phyloP scores from a whole-genome alignment of 2,329 filamentous ascomycete species.

The Cephalotrichum gorgonifer region DNA sequence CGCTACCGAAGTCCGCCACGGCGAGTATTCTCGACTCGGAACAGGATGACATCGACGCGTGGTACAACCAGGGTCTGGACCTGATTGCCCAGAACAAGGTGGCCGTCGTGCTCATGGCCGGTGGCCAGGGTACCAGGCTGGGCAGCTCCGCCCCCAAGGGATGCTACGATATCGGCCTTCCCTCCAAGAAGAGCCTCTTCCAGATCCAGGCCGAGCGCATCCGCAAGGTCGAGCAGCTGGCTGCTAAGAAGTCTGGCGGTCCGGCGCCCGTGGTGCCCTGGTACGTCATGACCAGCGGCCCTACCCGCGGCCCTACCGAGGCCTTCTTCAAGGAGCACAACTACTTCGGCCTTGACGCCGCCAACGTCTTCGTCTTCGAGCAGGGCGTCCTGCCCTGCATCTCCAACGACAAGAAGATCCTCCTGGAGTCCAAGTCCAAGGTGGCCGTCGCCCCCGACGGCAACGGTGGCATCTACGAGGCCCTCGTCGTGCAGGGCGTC shows the following conservation, averaged over 20 bases:
- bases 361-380: constrained; percentile 89
- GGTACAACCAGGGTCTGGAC: constrained; percentile 76
- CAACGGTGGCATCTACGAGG: constrained; percentile 94
- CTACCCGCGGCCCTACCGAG: constrained; percentile 85
- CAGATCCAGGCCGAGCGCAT: constrained; percentile 97
- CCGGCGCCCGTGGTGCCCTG: constrained; percentile 60
- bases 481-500: constrained; percentile 69
- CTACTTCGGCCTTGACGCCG: constrained; percentile 80
- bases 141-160: constrained; percentile 95
- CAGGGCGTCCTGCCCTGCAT: constrained; percentile 96
- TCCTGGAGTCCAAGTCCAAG: constrained; percentile 82
- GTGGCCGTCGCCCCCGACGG: constrained; percentile 93
- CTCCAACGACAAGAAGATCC: constrained; percentile 93
- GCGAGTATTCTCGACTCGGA: constrained; percentile 89
- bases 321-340: constrained; percentile 81
- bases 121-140: constrained; percentile 88
- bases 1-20: constrained; percentile 74
- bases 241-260: constrained; percentile 54
- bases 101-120: constrained; percentile 88
- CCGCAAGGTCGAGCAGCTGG: constrained; percentile 71
- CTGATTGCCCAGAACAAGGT: constrained; percentile 69
- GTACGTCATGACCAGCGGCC: constrained; percentile 99
- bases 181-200: constrained; percentile 89
- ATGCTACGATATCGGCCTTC: constrained; percentile 92
- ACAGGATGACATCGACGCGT: constrained; percentile 64